A percentile compares a stretch with the other conserved stretches of the same genome.
Evolutionary conservation across 2,329 filamentous ascomycete species (phyloP).

Genomic region (Escovopsis sp.): DNA sequence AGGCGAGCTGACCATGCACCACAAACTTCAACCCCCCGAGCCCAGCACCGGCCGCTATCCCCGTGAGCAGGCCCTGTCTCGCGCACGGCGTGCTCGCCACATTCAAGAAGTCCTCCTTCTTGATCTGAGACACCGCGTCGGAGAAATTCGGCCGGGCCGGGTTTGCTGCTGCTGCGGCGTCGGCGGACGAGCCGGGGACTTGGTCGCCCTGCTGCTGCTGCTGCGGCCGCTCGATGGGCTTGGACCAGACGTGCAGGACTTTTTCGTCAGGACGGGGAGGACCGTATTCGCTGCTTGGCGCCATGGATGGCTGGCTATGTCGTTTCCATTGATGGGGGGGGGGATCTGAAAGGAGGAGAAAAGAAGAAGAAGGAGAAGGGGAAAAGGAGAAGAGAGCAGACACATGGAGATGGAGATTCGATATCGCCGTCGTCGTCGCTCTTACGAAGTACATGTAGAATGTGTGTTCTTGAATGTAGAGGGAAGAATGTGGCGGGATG

Average conservation of each 20-base stretch:
- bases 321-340: conserved; percentile 3
- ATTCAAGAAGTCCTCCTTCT: conserved; percentile 51
- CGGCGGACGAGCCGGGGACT: conserved; percentile 5
- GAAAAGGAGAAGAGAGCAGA: too few relatives aligned
- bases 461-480: background rate
- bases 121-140: conserved; percentile 53
- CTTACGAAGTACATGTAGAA: background rate
- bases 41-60: conserved; percentile 65
- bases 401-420: background rate
- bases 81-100: conserved; percentile 73
- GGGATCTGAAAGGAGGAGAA: background rate
- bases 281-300: conserved; percentile 14
- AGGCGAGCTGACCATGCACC: conserved; percentile 46
- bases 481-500: too few relatives aligned
- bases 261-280: conserved; percentile 14
- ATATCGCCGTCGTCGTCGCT: background rate
- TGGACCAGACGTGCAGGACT: conserved; percentile 22
- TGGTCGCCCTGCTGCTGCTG: conserved; percentile 8
- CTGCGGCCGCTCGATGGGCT: conserved; percentile 14
- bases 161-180: conserved; percentile 4
- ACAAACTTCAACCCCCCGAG: conserved; percentile 61
- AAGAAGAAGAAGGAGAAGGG: too few relatives aligned
- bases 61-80: conserved; percentile 65
- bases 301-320: conserved; percentile 20
- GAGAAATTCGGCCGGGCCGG: conserved; percentile 15